Percentiles rank a stretch among this genome's conserved stretches.
Evolutionary conservation across 2,329 filamentous ascomycete species (phyloP).

Genomic region (Aspergillus neoniger): DNA sequence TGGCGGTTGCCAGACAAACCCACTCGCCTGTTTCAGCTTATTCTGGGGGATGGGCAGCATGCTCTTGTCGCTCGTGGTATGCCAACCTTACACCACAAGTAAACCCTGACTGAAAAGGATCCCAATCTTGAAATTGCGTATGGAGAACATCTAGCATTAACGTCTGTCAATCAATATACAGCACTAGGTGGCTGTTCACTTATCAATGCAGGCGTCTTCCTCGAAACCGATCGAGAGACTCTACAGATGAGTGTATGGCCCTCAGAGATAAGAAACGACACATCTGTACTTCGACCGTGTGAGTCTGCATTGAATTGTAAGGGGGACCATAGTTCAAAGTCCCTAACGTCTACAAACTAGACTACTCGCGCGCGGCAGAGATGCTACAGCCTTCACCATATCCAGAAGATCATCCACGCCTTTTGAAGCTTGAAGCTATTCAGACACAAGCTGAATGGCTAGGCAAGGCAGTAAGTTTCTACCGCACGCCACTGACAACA

Average conservation of each 20-base stretch:
- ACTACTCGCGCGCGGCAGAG: constrained; percentile 18
- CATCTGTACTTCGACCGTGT: constrained; percentile 32
- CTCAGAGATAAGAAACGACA: constrained; percentile 18
- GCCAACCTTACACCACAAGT: constrained; percentile 13
- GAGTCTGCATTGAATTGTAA: background rate
- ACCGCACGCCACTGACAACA: constrained; percentile 62
- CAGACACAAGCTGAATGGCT: constrained; percentile 7
- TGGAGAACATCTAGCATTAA: background rate
- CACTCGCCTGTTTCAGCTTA: constrained; percentile 65
- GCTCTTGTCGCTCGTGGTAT: constrained; percentile 61
- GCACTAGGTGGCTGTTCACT: constrained; percentile 65
- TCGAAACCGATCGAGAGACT: constrained; percentile 59
- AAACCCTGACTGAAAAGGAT: no score
- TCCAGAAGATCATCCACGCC: constrained; percentile 7
- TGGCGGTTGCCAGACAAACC: constrained; percentile 47
- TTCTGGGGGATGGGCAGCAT: constrained; percentile 65
- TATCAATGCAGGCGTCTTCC: constrained; percentile 68
- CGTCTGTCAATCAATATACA: constrained; percentile 20
- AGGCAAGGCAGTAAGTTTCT: constrained; percentile 56
- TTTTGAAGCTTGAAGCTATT: constrained; percentile 14
- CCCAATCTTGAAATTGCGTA: background rate
- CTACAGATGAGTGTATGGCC: constrained; percentile 62
- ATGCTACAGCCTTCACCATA: constrained; percentile 22
- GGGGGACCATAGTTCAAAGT: no score
- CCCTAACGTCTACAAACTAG: background rate